These are phyloP conservation scores for Helotiales sp. DNA, from an alignment of 2,329 filamentous ascomycete species.

Conservation along the genomic window DNA sequence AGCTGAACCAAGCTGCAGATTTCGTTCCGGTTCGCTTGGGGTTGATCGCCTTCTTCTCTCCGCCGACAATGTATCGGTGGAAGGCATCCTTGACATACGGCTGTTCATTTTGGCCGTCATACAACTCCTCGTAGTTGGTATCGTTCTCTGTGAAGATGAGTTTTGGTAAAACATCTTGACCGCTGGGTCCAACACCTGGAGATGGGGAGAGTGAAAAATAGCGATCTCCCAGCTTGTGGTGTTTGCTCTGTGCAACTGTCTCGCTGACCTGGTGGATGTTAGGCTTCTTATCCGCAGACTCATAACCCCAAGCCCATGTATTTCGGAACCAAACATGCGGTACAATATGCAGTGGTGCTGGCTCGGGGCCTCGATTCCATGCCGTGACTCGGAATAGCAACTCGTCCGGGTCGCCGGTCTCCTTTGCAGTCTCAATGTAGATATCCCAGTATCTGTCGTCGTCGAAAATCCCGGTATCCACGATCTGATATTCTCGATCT, in stretches of 20 bases:
- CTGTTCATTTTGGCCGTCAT: conserved; percentile 76
- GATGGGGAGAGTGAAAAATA: conserved; percentile 88
- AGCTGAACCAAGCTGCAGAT: conserved; percentile 87
- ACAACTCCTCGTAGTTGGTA: conserved; percentile 81
- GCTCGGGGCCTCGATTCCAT: conserved; percentile 91
- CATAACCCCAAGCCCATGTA: conserved; percentile 93
- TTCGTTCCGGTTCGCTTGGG: conserved; percentile 83
- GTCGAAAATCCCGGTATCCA: conserved; percentile 87
- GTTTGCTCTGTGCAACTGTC: conserved; percentile 75
- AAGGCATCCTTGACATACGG: conserved; percentile 95
- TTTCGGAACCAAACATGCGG: conserved; percentile 98
- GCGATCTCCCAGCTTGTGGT: conserved; percentile 79
- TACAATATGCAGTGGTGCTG: conserved; percentile 89
- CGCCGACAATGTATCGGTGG: conserved; percentile 83
- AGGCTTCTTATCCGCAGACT: conserved; percentile 77
- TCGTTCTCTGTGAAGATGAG: conserved; percentile 96
- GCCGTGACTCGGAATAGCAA: conserved; percentile 92
- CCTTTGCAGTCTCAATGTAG: conserved; percentile 94
- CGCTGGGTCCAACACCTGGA: conserved; percentile 77
- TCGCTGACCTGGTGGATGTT: conserved; percentile 70
- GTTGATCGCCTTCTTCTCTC: conserved; percentile 81
- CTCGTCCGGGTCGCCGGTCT: conserved; percentile 88
- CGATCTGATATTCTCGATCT: conserved; percentile 88
- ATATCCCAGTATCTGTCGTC: conserved; percentile 97
- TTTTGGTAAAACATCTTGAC: conserved; percentile 82